phyloP scores from a whole-genome alignment of 352 stramenopile species.

The Phytophthora niederhauseri region DNA sequence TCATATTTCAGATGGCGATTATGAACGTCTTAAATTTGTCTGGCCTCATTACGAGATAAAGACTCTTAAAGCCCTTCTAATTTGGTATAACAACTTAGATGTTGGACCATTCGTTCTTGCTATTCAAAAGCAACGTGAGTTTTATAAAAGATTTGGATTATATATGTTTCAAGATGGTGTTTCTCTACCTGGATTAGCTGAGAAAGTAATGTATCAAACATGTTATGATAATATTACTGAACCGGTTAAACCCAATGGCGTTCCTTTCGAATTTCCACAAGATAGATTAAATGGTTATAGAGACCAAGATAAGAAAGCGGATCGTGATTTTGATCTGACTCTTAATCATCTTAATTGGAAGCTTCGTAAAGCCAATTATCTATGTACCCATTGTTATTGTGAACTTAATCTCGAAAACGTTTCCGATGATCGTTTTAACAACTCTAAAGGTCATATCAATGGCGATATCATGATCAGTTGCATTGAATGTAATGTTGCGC shows the following conservation, averaged over 20 bases:
- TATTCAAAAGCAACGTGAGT: not conserved
- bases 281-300: not conserved
- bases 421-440: constrained; percentile 26
- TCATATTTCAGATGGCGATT: not conserved
- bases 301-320: not conserved
- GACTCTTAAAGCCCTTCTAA: not conserved
- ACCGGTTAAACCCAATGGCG: not conserved
- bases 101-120: not conserved
- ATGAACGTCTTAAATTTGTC: not conserved
- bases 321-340: not conserved
- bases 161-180: not conserved
- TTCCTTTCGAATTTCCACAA: not conserved
- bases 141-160: not conserved
- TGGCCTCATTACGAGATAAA: not conserved
- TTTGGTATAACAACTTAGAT: not conserved
- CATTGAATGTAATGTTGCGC: not conserved
- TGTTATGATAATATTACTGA: not conserved
- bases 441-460: constrained; percentile 16
- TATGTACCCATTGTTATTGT: constrained; percentile 17
- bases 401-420: constrained; percentile 24
- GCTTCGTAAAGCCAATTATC: not conserved
- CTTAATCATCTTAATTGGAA: not conserved
- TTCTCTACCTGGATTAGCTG: not conserved
- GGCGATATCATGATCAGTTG: not conserved
- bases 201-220: not conserved